Evolutionary conservation across 257 asterid genomes (phyloP).

Genomic region (Forsythia suspensa): DNA sequence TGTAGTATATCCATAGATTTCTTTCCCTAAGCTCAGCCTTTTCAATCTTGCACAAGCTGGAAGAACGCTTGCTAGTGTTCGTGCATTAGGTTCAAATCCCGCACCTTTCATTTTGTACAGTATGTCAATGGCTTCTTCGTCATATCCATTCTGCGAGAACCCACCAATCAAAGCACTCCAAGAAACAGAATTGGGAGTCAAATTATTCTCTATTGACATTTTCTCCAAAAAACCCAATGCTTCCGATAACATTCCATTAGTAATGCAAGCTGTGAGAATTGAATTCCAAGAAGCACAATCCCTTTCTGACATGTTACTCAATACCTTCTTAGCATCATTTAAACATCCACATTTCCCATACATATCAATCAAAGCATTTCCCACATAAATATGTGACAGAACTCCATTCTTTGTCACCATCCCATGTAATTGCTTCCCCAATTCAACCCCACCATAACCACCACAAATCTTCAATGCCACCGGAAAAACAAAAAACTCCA

Average conservation of each 20-base stretch:
- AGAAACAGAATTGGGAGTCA: constrained; percentile 51
- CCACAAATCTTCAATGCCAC: constrained; percentile 62
- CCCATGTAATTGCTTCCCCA: constrained; percentile 76
- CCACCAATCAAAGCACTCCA: constrained; percentile 82
- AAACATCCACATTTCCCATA: constrained; percentile 69
- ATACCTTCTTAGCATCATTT: constrained; percentile 48
- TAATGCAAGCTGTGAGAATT: constrained; percentile 61
- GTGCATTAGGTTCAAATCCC: constrained; percentile 64
- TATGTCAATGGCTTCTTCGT: constrained; percentile 59
- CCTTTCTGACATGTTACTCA: constrained; percentile 39
- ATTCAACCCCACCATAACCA: constrained; percentile 59
- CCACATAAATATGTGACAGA: constrained; percentile 54
- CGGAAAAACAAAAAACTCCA: constrained; percentile 75
- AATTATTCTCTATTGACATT: constrained; percentile 45
- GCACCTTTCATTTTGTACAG: constrained; percentile 48
- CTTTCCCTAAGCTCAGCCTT: constrained; percentile 53
- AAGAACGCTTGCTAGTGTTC: constrained; percentile 59
- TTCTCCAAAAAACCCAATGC: constrained; percentile 46
- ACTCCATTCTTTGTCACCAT: constrained; percentile 49
- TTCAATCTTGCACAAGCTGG: constrained; percentile 72
- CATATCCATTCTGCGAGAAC: constrained; percentile 61
- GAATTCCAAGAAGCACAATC: constrained; percentile 84
- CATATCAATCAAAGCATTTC: constrained; percentile 77
- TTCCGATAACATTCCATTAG: constrained; percentile 52
- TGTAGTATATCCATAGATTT: constrained; percentile 64